phyloP scores from a whole-genome alignment of 2,329 filamentous ascomycete genomes.

The Fusarium foetens region DNA sequence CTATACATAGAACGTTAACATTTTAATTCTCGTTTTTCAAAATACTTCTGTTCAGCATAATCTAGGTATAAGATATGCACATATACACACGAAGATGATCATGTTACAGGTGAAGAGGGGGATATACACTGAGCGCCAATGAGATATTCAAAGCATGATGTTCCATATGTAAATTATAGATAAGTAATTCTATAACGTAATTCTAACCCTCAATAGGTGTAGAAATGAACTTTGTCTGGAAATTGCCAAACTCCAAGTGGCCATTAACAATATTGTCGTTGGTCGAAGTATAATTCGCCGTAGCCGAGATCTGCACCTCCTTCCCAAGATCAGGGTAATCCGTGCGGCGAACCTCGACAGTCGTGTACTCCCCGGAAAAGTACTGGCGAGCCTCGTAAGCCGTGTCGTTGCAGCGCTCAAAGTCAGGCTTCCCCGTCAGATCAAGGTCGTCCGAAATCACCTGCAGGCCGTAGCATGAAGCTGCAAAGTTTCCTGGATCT shows the following conservation, averaged over 20 bases:
- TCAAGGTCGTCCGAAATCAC: not conserved
- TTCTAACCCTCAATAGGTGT: fast-evolving
- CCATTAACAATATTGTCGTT: fast-evolving
- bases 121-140: not conserved
- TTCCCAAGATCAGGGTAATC: not conserved
- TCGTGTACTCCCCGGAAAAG: not conserved
- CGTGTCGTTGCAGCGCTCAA: not conserved
- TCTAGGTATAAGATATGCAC: too few relatives aligned
- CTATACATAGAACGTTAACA: too few relatives aligned
- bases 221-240: not conserved
- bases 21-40: too few relatives aligned
- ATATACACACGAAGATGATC: not conserved
- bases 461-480: not conserved
- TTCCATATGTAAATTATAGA: not conserved
- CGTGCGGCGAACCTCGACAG: not conserved
- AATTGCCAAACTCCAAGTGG: not conserved
- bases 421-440: not conserved
- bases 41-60: too few relatives aligned
- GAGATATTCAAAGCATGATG: not conserved
- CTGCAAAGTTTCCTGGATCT: not conserved
- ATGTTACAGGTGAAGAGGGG: not conserved
- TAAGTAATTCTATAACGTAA: fast-evolving
- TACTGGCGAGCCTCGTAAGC: not conserved
- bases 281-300: not conserved
- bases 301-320: not conserved